Base-by-base conservation (phyloP, 1,139 yeast genomes). In the Suhomyces terraborum region DNA sequence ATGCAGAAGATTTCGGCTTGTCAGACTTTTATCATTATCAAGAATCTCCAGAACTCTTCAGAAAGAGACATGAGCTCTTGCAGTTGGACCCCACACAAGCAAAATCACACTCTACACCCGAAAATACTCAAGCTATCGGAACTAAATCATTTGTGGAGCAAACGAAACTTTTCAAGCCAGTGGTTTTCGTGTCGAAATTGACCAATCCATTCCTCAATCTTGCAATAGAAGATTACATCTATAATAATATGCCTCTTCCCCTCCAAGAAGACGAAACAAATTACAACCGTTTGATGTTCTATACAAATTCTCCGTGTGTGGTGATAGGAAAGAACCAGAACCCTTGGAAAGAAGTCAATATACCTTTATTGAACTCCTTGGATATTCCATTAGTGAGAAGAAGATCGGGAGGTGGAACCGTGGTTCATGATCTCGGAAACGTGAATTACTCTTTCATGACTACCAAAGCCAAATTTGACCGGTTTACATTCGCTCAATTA, bases 311-410 rank as follows among this genome's bases (percentile, higher is more conserved):
- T 1, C 88, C 94, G 0, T 88, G 96, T 61, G 91, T 91, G 23
- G 96, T 94, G 2, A 71, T 93, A n/a, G 98, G 98, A 0, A 88
- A 94, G 56, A 93, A 93, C 59, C 98, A 94, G 60, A 93, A 89
- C 51, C 95, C 97, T 1, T 93, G 94, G 91, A 78, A 82, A 45
- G 99, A 93, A 58, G 77, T 84, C 23, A 85, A 88, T 54, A 47
- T 93, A 4, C 77, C 81, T 0, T 55, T 80, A n/a, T 65, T 88
- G 8, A 67, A 73, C 6, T 55, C 71, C 0, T 61, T 79, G 9
- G 69, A 71, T 1, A 73, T 88, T n/a, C 93, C 95, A 0, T 59
- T 91, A 9, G 62, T 94, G 3, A 69, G 98, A 50, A 70, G 99
- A 45, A 69, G 77, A 35, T 84, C 95, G 2, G 99, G 99, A 1